Percentiles rank a stretch among this genome's conserved stretches.
Evolutionary conservation across 1,284 basidiomycete species (phyloP).

Genomic region (Athelia sp.): DNA sequence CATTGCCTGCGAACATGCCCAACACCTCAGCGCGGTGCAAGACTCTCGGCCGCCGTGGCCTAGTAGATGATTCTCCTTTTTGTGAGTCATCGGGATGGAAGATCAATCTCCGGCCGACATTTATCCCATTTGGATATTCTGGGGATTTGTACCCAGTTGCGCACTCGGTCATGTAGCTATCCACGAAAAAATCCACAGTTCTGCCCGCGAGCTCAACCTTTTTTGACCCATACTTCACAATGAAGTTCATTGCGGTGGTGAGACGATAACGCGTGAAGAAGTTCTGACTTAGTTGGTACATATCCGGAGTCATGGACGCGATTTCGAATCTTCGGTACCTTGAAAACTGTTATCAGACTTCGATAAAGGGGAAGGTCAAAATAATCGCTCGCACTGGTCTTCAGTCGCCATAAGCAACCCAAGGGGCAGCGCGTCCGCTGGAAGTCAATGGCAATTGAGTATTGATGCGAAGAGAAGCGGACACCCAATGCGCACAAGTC

Average conservation of each 20-base stretch:
- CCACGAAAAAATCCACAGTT: background rate
- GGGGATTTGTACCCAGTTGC: background rate
- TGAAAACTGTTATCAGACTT: too few relatives aligned
- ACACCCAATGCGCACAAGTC: background rate
- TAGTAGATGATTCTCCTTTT: background rate
- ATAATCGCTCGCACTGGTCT: background rate
- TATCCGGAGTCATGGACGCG: background rate
- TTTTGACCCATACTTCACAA: background rate
- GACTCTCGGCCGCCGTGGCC: background rate
- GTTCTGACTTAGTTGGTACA: background rate
- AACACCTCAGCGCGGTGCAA: background rate
- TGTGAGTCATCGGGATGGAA: background rate
- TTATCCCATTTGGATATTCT: background rate
- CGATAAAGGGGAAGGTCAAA: too few relatives aligned
- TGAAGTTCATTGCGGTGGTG: background rate
- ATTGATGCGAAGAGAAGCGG: background rate
- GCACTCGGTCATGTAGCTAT: background rate
- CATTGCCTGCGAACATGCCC: background rate
- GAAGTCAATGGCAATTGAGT: background rate
- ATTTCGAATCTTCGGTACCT: background rate
- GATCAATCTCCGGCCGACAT: background rate
- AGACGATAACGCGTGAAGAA: background rate
- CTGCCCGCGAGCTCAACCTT: background rate
- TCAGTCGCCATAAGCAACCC: background rate
- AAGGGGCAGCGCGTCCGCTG: background rate